Evolutionary conservation across 805 yeast genomes (phyloP), one percentile per base, ranked within the genome.

Genomic region (Starmerella davenportii): DNA sequence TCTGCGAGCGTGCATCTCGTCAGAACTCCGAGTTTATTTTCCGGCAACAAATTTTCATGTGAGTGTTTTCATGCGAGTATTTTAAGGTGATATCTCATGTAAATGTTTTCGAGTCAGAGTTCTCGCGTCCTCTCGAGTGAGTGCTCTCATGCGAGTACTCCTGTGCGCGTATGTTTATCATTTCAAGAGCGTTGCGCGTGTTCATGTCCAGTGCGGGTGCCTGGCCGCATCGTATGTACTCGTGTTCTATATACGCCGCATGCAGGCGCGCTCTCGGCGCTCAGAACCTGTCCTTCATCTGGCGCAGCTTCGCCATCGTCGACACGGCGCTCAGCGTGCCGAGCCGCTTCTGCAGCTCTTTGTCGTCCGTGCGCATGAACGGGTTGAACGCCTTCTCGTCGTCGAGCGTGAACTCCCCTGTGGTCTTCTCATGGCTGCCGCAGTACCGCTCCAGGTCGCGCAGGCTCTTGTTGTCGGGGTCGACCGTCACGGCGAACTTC

Each of bases 381-480:
- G 98, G 98, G 57, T 90, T 90, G 61, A 72, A 78, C 35, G 63
- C 56, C 44, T 73, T 40, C 57, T 90, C 98, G 54, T 90, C 94
- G 4, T 67, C 71, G 41, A 90, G 69, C 3, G 95, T 82, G 60
- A 81, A 85, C 25, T 53, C 55, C 1, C 98, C 98, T 0, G 95
- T 76, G n/a, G 93, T 76, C 34, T 67, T 60, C 50, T 81, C 93
- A 56, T 79, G 64, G 1, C 54, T 51, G 5, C 58, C 40, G 32
- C 70, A 63, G 47, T 60, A 80, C 18, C 61, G 48, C 34, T 68
- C 74, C 45, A 87, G 64, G 16, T 57, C 55, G 32, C 60, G 59
- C 35, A 87, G 61, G 0, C 78, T 77, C 4, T 53, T 49, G 34
- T 62, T 65, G 39, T 67, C 61, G 39, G 81, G 55, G 1, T 79